Evolutionary conservation across 1,284 basidiomycete species (phyloP), one percentile per base, ranked within the genome.

Genomic region (Rhodotorula sp.): DNA sequence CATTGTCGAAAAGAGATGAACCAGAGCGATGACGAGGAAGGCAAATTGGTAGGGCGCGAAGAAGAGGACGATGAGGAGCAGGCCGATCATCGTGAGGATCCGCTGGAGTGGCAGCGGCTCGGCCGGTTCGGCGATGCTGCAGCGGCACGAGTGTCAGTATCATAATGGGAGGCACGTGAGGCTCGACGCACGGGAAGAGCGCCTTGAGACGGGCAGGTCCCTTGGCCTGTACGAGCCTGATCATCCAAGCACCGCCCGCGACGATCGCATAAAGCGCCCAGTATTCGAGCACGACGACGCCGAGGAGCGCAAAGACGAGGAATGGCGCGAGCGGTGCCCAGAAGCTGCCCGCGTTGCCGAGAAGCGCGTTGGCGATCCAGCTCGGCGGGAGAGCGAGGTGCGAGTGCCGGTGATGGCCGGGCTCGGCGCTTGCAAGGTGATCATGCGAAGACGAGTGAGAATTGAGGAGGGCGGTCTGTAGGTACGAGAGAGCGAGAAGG

Each of bases 1-100:
- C 4, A 81, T 64, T 19, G 80, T 80, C 49, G 78, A 80, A 57
- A 78, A 66, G 59, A 92, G 82, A 72, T 94, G 91, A 54, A 92
- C 86, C 21, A 90, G 75, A 86, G 90, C 92, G 74, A 89, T 88
- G 49, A 91, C 88, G 21, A 96, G 85, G 80, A 91, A 93, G 3
- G 90, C 92, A 46, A 95, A 90, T 81, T 97, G 93, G 86, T 92
- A 93, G 0, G 95, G 94, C 27, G 96, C 84, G 68, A 92, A 82
- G 44, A 92, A 77, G 73, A 89, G 86, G 55, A 93, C 88, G 19
- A 89, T 82, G 17, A 87, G 71, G 57, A 89, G 84, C n/a, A 94
- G 84, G 21, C 89, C 63, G 9, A 78, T 77, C 79, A 91, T 86
- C 1, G 90, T 91, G 10, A 88, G 58, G 23, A 89, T 23, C 1